A percentile compares a stretch with the other conserved stretches of the same genome.
phyloP scores from a whole-genome alignment of 2,329 filamentous ascomycete genomes.

The Septoria petroselini region DNA sequence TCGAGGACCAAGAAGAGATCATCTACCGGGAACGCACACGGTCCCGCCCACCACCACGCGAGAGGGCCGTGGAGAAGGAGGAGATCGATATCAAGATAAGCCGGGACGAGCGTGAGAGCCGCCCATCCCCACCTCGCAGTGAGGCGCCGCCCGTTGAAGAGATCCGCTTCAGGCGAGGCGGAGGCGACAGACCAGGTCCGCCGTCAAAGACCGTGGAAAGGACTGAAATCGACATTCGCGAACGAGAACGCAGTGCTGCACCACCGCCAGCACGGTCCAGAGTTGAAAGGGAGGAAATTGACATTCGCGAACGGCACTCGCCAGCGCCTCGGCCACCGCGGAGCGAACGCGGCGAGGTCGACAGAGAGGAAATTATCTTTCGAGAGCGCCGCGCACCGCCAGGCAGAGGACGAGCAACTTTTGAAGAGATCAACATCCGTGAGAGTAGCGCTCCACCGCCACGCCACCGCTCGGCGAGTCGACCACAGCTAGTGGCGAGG shows the following conservation, averaged over 20 bases:
- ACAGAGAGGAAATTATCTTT: slow-evolving; percentile 42
- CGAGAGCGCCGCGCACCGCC: slow-evolving; percentile 30
- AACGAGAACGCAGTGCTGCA: slow-evolving; percentile 26
- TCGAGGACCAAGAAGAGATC: slow-evolving; percentile 40
- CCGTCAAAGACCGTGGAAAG: slow-evolving; percentile 26
- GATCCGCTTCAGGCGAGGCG: slow-evolving; percentile 47
- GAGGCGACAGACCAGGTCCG: slow-evolving; percentile 30
- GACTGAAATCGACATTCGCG: slow-evolving; percentile 35
- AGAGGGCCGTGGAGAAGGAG: slow-evolving; percentile 33
- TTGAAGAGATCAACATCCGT: slow-evolving; percentile 38
- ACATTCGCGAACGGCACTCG: slow-evolving; percentile 36
- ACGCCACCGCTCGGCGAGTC: slow-evolving; percentile 32
- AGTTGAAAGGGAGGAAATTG: slow-evolving; percentile 36
- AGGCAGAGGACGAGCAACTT: slow-evolving; percentile 23
- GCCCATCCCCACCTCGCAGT: slow-evolving; percentile 34
- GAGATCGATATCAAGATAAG: slow-evolving; percentile 39
- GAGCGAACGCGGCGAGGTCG: slow-evolving; percentile 22
- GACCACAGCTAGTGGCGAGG: slow-evolving; percentile 38
- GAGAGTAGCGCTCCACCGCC: slow-evolving; percentile 36
- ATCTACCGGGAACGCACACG: slow-evolving; percentile 40
- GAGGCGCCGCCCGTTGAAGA: slow-evolving; percentile 43
- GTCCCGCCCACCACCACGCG: slow-evolving; percentile 36
- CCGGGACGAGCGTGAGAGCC: slow-evolving; percentile 26
- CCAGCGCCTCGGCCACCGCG: slow-evolving; percentile 28
- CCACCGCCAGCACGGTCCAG: slow-evolving; percentile 23